Evolutionary conservation across 1,284 basidiomycete species (phyloP).

Genomic region (Marasmius oreades): DNA sequence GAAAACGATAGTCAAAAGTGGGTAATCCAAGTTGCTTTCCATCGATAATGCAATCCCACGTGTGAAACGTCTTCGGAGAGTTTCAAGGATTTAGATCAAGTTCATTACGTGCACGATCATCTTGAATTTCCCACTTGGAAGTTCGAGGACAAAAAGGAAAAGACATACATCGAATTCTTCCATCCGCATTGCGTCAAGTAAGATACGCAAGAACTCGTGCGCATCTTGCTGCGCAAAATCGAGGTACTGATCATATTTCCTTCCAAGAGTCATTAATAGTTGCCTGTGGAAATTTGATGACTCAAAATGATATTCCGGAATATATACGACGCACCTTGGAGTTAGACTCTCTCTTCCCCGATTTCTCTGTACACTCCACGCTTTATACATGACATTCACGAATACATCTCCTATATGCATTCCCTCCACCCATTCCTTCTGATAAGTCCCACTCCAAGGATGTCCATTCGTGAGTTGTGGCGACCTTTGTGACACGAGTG

Average conservation of each 20-base stretch:
- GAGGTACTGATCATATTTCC: constrained; percentile 91
- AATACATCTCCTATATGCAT: constrained; percentile 70
- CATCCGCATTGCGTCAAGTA: constrained; percentile 93
- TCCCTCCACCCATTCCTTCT: constrained; percentile 47
- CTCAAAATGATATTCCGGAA: constrained; percentile 4
- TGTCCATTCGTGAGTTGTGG: constrained; percentile 68
- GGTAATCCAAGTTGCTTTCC: neutral
- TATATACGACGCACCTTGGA: constrained; percentile 50
- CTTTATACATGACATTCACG: constrained; percentile 48
- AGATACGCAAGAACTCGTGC: constrained; percentile 86
- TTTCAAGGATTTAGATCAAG: neutral
- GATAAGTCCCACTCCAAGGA: constrained; percentile 45
- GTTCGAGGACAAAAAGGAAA: neutral
- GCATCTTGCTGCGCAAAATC: constrained; percentile 93
- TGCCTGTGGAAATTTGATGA: constrained; percentile 34
- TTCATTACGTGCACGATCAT: too few relatives aligned
- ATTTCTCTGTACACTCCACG: constrained; percentile 57
- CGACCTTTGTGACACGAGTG: constrained; percentile 46
- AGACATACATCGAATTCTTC: constrained; percentile 84
- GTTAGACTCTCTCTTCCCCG: constrained; percentile 49
- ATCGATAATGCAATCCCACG: neutral
- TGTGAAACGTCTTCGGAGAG: neutral
- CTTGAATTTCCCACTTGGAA: too few relatives aligned
- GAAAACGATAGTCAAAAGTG: neutral
- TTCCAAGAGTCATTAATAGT: constrained; percentile 66